A percentile compares a stretch with the other conserved stretches of the same genome.
phyloP scores from a whole-genome alignment of 1,139 yeast genomes.

The Blastobotrys serpentis region DNA sequence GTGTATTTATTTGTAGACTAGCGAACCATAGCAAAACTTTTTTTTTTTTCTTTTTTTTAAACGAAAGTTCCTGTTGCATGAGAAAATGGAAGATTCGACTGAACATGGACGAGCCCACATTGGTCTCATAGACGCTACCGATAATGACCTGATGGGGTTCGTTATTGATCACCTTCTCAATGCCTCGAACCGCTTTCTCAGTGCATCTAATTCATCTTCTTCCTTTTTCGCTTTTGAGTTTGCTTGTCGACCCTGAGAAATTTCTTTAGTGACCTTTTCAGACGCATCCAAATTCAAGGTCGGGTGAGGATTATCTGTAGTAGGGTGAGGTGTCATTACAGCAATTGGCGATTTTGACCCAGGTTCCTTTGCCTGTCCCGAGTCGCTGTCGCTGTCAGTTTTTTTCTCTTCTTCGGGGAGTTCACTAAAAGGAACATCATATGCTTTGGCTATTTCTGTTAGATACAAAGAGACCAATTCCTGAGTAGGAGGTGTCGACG shows the following conservation, averaged over 20 bases:
- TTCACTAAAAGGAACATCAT: conserved; percentile 66
- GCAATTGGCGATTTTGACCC: conserved; percentile 46
- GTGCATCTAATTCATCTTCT: conserved; percentile 50
- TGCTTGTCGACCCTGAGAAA: conserved; percentile 5
- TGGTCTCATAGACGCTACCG: no score
- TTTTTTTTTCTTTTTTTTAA: no score
- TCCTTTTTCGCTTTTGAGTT: conserved; percentile 26
- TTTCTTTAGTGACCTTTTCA: conserved; percentile 19
- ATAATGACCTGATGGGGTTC: no score
- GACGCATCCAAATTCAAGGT: conserved; percentile 28
- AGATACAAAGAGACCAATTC: conserved; percentile 69
- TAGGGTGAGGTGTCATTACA: conserved; percentile 47
- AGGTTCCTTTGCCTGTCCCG: conserved; percentile 30
- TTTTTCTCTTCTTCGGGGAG: conserved; percentile 34
- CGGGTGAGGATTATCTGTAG: conserved; percentile 48
- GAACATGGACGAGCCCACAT: no score
- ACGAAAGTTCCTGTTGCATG: no score
- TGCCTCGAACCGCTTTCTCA: conserved; percentile 57
- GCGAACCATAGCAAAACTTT: neutral
- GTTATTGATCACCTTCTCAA: conserved; percentile 41
- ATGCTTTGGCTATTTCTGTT: conserved; percentile 78
- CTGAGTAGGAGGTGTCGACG: conserved; percentile 64
- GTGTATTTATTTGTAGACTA: neutral
- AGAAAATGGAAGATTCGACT: no score
- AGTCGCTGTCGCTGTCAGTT: conserved; percentile 34